Evolutionary conservation across 2,329 filamentous ascomycete species (phyloP), one percentile per base, ranked within the genome.

Genomic region (Hymenotorrendiella dingleyae): DNA sequence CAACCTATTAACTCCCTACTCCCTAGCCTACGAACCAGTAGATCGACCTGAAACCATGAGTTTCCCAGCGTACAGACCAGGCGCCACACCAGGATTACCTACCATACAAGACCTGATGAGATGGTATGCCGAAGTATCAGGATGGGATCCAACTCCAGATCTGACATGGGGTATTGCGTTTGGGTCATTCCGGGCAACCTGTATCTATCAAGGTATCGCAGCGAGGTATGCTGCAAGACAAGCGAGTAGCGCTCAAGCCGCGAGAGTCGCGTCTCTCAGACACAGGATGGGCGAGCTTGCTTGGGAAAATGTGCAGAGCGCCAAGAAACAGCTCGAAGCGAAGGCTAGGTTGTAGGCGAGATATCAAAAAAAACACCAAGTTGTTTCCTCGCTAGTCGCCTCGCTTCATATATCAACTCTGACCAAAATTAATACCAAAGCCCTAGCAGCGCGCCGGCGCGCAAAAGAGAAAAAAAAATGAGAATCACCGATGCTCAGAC

Each of bases 171-270:
- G 78, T 24, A 66, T 72, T 59, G 76, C 79, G 1, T 84, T 84
- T 59, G 74, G 68, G 56, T 70, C 79, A 30, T 82, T 80, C 63
- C 71, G 78, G 54, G 65, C 72, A 40, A 70, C 78, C 22, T 79
- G 73, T 38, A 80, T 85, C 49, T 76, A 72, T 54, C 93, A 98
- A 69, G 93, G 93, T 3, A 97, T 98, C 62, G 90, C 90, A 36
- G 93, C 93, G 37, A 71, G 93, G 50, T 85, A 85, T 63, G 93
- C 93, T 20, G 68, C 76, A 36, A 71, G 91, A 36, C 91, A 97
- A 72, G 93, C 93, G 27, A 95, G 89, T 66, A 95, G 88, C 63
- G 84, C 79, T 45, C 78, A 84, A 62, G 93, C 93, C 6, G 76
- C 72, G 54, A 73, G 80, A 30, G 86, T 94, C 64, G 88, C 74